A percentile compares a stretch with the other conserved stretches of the same genome.
Conservation (phyloP, 1,284 basidiomycete species). For the Fistulinella cinereoalba region DNA sequence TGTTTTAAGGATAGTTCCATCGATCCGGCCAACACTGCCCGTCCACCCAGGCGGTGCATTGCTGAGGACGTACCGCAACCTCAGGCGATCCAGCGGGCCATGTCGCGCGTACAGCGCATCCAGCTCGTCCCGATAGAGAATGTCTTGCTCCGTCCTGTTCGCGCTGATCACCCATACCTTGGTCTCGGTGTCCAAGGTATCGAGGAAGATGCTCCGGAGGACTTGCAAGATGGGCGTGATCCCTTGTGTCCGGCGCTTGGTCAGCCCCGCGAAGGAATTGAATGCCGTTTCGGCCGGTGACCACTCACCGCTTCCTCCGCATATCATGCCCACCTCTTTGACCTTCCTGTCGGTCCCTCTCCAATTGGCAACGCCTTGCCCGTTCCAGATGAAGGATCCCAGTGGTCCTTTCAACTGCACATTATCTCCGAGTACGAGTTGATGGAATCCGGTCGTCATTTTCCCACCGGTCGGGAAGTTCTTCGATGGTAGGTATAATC, state of each 20-base stretch:
- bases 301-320: slow-evolving; percentile 51
- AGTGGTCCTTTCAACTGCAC: slow-evolving; percentile 67
- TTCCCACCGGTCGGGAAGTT: slow-evolving; percentile 49
- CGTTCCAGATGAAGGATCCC: slow-evolving; percentile 57
- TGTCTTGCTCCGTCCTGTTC: slow-evolving; percentile 52
- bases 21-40: slow-evolving; percentile 45
- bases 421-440: slow-evolving; percentile 47
- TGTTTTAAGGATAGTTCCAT: slow-evolving; percentile 37
- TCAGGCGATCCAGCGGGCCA: slow-evolving; percentile 39
- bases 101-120: slow-evolving; percentile 39
- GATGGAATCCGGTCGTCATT: slow-evolving; percentile 55
- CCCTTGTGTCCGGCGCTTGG: slow-evolving; percentile 40
- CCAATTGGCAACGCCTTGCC: slow-evolving; percentile 38
- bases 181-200: slow-evolving; percentile 38
- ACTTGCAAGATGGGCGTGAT: slow-evolving; percentile 62
- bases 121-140: slow-evolving; percentile 53
- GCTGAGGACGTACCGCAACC: slow-evolving; percentile 48
- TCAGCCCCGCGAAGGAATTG: too few species aligned
- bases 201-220: slow-evolving; percentile 48
- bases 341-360: slow-evolving; percentile 39
- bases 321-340: slow-evolving; percentile 54
- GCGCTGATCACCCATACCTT: slow-evolving; percentile 53
- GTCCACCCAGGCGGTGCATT: slow-evolving; percentile 38
- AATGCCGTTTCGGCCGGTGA: too few species aligned
- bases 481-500: slow-evolving; percentile 46